Percentiles rank a stretch among this genome's conserved stretches.
These are phyloP conservation scores for Lenzites betulinus DNA, from an alignment of 768 basidiomycete species.

Conservation along the genomic window DNA sequence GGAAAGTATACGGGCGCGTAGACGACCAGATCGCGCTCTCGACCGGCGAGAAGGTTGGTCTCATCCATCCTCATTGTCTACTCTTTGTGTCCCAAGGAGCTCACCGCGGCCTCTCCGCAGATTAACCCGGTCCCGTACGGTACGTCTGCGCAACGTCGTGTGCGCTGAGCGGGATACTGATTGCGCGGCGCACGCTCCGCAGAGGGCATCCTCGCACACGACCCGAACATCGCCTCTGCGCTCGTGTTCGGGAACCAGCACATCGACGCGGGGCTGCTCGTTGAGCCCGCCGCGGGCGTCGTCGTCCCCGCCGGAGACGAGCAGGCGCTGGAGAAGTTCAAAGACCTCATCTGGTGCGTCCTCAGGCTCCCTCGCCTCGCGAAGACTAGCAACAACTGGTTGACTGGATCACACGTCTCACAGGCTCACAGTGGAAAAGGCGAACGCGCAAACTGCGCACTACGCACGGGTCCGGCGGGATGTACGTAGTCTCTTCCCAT, in stretches of 20 bases:
- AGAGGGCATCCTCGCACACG: conserved; percentile 35
- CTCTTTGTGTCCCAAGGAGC: background rate
- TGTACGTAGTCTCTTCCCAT: background rate
- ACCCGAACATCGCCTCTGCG: conserved; percentile 21
- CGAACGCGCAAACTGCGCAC: conserved; percentile 27
- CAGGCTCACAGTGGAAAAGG: conserved; percentile 33
- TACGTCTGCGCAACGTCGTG: too few species aligned
- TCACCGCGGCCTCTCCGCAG: conserved; percentile 20
- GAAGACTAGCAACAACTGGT: background rate
- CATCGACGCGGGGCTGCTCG: conserved; percentile 26
- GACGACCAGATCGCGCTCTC: conserved; percentile 47
- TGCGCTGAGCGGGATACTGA: too few species aligned
- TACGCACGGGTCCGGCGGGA: conserved; percentile 32
- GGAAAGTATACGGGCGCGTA: conserved; percentile 25
- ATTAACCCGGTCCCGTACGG: conserved; percentile 40
- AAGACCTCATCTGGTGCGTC: conserved; percentile 14
- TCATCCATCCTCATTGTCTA: background rate
- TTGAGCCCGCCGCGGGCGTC: conserved; percentile 23
- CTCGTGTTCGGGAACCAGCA: conserved; percentile 30
- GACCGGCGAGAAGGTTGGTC: conserved; percentile 24
- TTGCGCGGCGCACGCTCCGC: background rate
- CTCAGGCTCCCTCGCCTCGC: background rate
- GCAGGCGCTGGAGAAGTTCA: conserved; percentile 2
- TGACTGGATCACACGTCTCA: background rate
- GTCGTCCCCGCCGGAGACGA: conserved; percentile 6